Evolutionary conservation across 441 rosid species (phyloP), one percentile per base, ranked within the genome.

Genomic region (Pelargonium cotyledonis): DNA sequence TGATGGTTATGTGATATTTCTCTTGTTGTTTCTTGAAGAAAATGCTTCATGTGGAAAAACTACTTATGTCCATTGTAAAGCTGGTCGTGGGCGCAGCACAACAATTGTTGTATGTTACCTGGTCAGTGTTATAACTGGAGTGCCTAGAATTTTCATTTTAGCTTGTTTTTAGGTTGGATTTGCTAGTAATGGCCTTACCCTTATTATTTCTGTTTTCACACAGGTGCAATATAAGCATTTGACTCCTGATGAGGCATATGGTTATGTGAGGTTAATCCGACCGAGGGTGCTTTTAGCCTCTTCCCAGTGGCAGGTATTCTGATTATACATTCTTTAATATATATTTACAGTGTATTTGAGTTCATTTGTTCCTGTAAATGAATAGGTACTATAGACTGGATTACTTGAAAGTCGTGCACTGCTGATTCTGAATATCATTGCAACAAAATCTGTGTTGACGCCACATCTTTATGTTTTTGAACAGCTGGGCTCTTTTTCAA

Each of bases 51-150:
- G 57, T 53, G 81, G 89, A 70, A 70, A 60, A 75, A 91, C 90
- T 6, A 91, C 97, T 3, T 89, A 91, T 60, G 96, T 94, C 66
- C 99, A 94, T 77, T 91, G 99, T 80, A 94, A 94, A 81, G 99
- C 99, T 31, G 97, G 99, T 63, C 85, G 97, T 41, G 99, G 99
- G 53, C 96, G 99, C 68, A 94, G 97, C 79, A 94, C 99, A 15
- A 94, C 99, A 29, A 65, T 94, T 69, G 99, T 91, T 69, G 75
- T 94, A 49, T 91, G 99, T 79, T 94, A 89, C 87, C 80, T 94
- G 88, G 97, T 90, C 12, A 73, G 88, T 86, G 43, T 40, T 47
- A 12, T 62, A 15, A 16, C 26, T 5, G n/a, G 46, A 35, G 35
- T 55, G 18, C 65, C 16, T 2, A 8, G 44, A 49, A 49, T 8